These are phyloP conservation scores for Nicotiana obtusifolia DNA, from an alignment of 257 asterid genomes.

Conservation along the genomic window DNA sequence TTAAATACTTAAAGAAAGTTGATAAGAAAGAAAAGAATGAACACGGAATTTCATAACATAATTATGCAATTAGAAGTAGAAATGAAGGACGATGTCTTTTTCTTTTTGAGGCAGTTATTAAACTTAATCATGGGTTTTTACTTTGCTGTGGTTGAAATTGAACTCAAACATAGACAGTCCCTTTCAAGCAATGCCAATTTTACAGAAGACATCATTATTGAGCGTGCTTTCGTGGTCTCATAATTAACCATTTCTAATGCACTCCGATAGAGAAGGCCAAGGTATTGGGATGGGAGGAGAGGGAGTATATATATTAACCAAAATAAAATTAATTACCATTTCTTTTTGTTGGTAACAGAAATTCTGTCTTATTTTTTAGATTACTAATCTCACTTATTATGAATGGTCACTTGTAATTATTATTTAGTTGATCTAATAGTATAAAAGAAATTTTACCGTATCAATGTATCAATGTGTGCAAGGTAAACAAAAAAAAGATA, in stretches of 20 bases:
- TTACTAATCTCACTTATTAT: background rate
- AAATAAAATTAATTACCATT: background rate
- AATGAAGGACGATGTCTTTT: constrained; percentile 8
- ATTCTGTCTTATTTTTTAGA: background rate
- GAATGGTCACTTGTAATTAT: background rate
- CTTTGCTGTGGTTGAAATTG: constrained; percentile 16
- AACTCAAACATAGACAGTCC: constrained; percentile 18
- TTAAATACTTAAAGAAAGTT: constrained; percentile 5
- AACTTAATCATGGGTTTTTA: constrained; percentile 5
- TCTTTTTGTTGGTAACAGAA: background rate
- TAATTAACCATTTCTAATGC: constrained; percentile 11
- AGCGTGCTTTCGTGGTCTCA: constrained; percentile 35
- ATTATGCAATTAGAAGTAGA: constrained; percentile 36
- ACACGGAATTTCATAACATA: constrained; percentile 4
- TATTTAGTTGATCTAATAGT: background rate
- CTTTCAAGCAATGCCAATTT: constrained; percentile 38
- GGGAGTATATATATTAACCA: background rate
- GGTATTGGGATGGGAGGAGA: background rate
- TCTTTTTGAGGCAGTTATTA: constrained; percentile 13
- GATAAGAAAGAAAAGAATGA: background rate
- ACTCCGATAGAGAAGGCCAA: background rate
- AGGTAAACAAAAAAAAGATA: background rate
- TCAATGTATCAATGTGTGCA: background rate
- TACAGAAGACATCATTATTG: constrained; percentile 38
- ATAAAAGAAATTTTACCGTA: too few species aligned